Base-by-base conservation (phyloP, 306 rosid species). In the Dicorynia guianensis region DNA sequence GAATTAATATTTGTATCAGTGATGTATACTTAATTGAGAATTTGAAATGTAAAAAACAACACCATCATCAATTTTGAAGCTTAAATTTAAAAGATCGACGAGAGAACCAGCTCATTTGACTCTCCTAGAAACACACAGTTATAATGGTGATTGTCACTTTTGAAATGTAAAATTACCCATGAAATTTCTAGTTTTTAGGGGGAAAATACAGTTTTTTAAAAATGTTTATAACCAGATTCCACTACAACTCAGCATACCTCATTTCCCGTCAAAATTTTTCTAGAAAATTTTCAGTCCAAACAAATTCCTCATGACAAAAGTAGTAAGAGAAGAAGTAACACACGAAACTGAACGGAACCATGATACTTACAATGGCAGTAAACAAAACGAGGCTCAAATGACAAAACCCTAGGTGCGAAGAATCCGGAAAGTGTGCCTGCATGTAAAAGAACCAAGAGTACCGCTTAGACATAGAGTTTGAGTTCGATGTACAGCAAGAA, bases 351-450 rank as follows among this genome's bases (percentile, higher is more conserved):
- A 69, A 75, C 12, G 47, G 62, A 20, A 40, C n/a, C 36, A 42
- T 69, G 42, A 38, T 4, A 20, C 67, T 72, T 46, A 78, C 73
- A 17, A 14, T 11, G 64, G 67, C 5, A 61, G 55, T 11, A 63
- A 69, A 34, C 17, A 17, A 35, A 46, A n/a, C 10, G 11, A 25
- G 30, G 30, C 30, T 25, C 30, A 14, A 58, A 54, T 57, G 62
- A n/a, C 7, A 9, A 40, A 75, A 72, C 57, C 59, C 34, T 54
- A 30, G 53, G 38, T 20, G 39, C 69, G 50, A 20, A 30, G 57
- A 36, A 25, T 42, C 66, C 54, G 9, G 52, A 67, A 56, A 44
- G 61, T 38, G 30, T 50, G 47, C 18, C 25, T 18, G 70, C 70
- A 34, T 58, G 77, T 13, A 12, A 34, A 52, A 34, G 55, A 54